A percentile compares a stretch with the other conserved stretches of the same genome.
These are phyloP conservation scores for Colletotrichum tropicale DNA, from an alignment of 2,329 filamentous ascomycete species.

Conservation along the genomic window DNA sequence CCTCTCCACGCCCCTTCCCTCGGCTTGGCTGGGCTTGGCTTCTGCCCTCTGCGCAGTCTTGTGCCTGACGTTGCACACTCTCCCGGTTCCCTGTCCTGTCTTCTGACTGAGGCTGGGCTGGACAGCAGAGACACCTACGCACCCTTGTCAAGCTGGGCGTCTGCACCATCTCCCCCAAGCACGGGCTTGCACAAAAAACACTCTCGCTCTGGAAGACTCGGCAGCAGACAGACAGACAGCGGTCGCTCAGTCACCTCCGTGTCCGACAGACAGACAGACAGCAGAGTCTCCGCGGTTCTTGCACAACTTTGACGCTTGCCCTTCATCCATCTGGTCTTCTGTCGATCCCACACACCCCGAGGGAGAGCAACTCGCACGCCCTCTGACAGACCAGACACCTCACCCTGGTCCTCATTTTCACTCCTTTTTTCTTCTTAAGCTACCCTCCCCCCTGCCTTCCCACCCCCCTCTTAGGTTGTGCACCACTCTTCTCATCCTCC, in stretches of 20 bases:
- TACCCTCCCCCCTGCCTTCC: neutral
- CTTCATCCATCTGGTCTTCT: neutral
- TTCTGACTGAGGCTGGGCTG: constrained; percentile 4
- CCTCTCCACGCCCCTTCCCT: neutral
- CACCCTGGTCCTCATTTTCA: neutral
- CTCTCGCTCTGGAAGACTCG: neutral
- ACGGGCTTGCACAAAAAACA: neutral
- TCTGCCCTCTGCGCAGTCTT: neutral
- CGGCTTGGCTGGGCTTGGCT: constrained; percentile 14
- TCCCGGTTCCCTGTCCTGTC: constrained; percentile 4
- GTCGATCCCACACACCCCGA: neutral
- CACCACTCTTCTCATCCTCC: neutral
- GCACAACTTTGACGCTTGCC: constrained; percentile 3
- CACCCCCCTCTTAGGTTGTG: neutral
- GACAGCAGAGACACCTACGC: neutral
- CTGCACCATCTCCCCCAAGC: neutral
- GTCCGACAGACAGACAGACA: neutral
- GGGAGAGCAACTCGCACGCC: neutral
- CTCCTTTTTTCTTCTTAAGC: constrained; percentile 6
- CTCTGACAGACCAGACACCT: neutral
- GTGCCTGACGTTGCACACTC: constrained; percentile 13
- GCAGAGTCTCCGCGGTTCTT: neutral
- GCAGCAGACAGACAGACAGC: constrained; percentile 6
- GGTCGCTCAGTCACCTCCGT: neutral
- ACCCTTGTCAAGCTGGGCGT: neutral